Evolutionary conservation across 306 rosid genomes (phyloP), one percentile per base, ranked within the genome.

Genomic region (Prosopis cineraria): DNA sequence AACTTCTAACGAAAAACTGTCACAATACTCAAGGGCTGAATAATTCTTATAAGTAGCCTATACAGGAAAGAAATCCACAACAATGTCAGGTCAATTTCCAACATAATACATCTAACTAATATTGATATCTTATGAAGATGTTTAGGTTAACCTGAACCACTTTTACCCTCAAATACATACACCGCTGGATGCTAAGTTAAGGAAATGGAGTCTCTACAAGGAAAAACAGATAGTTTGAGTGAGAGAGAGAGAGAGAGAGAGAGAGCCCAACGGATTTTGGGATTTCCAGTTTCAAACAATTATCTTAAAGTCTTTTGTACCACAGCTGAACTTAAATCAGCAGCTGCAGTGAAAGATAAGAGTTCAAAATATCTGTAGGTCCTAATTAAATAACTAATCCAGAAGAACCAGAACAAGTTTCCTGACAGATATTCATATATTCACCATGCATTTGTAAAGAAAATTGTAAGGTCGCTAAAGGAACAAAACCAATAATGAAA

Each of bases 311-410:
- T 50, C 20, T 4, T 43, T n/a, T 7, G 10, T 17, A 50, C 10
- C 1, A 48, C 31, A 52, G 39, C 29, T 22, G 65, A 58, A 56
- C 77, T 68, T 31, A 50, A 74, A 52, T 27, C 12, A 70, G 68
- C 33, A 66, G 66, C 48, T 24, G 58, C 56, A 74, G 44, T 33
- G 74, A 70, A 70, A 50, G 68, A 37, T 1, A 19, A 59, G 56
- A 65, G 41, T 16, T 72, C 45, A 72, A 78, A 60, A 78, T 37
- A 62, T 34, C 63, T 75, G 29, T 60, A 72, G 70, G 41, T 73
- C 43, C 27, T 40, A 80, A 43, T 56, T 8, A 65, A 68, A 66
- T 44, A 73, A 41, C 74, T 33, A 41, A 43, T 77, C 68, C 25
- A 78, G 62, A 68, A 48, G 25, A 22, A 10, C 3, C 5, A 59